Conservation (phyloP, 2,329 filamentous ascomycete species). For the Aschersonia sp. region DNA sequence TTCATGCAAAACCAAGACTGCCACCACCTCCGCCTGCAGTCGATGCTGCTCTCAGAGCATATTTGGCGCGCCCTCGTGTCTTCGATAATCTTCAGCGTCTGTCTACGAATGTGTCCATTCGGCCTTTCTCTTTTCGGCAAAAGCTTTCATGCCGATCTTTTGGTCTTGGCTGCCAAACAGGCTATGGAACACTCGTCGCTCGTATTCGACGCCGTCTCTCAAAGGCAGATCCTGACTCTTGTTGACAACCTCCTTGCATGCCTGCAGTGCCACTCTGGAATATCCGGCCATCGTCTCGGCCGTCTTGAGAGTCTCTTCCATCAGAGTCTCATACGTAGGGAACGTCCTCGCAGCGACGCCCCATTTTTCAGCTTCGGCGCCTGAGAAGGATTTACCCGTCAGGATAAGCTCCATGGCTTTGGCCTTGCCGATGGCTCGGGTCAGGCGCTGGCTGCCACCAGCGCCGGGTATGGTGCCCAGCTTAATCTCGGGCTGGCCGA, state of each 20-base stretch:
- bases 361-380: slow-evolving; percentile 76
- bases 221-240: slow-evolving; percentile 90
- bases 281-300: slow-evolving; percentile 83
- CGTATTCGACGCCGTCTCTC: slow-evolving; percentile 85
- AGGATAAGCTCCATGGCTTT: slow-evolving; percentile 86
- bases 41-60: neutral
- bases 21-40: no score
- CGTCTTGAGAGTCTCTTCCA: slow-evolving; percentile 67
- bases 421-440: slow-evolving; percentile 67
- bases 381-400: slow-evolving; percentile 72
- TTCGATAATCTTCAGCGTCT: neutral
- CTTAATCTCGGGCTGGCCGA: slow-evolving; percentile 96
- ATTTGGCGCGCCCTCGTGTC: neutral
- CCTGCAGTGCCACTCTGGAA: slow-evolving; percentile 75
- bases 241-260: slow-evolving; percentile 95
- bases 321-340: slow-evolving; percentile 63
- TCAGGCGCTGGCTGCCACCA: slow-evolving; percentile 80
- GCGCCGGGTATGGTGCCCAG: slow-evolving; percentile 85
- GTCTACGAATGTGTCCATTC: slow-evolving; percentile 70
- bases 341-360: slow-evolving; percentile 78
- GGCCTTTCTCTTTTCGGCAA: slow-evolving; percentile 86
- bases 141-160: slow-evolving; percentile 93
- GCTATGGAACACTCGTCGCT: slow-evolving; percentile 83
- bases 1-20: no score
- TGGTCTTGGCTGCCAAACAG: slow-evolving; percentile 92